Evolutionary conservation across 371 early-diverging fungal genomes (phyloP).

Genomic region (Mortierella sp.): DNA sequence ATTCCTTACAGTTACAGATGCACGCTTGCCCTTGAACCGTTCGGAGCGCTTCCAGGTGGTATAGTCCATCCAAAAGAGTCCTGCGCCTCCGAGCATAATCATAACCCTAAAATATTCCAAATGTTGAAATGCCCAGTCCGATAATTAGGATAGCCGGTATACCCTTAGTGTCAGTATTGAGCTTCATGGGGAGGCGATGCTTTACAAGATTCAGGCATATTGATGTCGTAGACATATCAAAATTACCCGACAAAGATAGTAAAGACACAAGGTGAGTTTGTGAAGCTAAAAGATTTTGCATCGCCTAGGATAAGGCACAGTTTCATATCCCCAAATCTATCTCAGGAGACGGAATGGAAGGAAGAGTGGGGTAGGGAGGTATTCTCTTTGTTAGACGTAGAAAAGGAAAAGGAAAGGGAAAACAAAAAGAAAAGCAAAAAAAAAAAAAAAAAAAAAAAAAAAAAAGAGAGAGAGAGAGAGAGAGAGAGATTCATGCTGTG

Average conservation of each 20-base stretch:
- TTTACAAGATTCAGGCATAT: too few species aligned
- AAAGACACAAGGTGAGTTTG: constrained; percentile 20
- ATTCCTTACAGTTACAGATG: constrained; percentile 31
- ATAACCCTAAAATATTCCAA: constrained; percentile 10
- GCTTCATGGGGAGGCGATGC: not conserved
- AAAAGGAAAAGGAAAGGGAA: not conserved
- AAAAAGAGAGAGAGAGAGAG: too few species aligned
- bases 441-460: not conserved
- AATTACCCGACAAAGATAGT: constrained; percentile 24
- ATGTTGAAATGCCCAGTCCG: not conserved
- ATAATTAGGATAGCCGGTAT: not conserved
- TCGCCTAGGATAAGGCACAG: constrained; percentile 20
- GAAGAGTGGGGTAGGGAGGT: not conserved
- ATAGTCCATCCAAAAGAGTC: constrained; percentile 33
- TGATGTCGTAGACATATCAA: not conserved
- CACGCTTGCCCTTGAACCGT: constrained; percentile 38
- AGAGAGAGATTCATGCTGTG: too few species aligned
- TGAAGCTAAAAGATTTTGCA: constrained; percentile 3
- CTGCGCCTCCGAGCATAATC: constrained; percentile 28
- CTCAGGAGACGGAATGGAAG: constrained; percentile 4
- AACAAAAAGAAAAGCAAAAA: not conserved
- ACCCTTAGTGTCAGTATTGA: not conserved
- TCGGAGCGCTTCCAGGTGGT: constrained; percentile 39
- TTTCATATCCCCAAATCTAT: not conserved
- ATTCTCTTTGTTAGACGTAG: too few species aligned